Conservation (phyloP, 352 stramenopile genomes). For the Phytophthora pseudosyringae region DNA sequence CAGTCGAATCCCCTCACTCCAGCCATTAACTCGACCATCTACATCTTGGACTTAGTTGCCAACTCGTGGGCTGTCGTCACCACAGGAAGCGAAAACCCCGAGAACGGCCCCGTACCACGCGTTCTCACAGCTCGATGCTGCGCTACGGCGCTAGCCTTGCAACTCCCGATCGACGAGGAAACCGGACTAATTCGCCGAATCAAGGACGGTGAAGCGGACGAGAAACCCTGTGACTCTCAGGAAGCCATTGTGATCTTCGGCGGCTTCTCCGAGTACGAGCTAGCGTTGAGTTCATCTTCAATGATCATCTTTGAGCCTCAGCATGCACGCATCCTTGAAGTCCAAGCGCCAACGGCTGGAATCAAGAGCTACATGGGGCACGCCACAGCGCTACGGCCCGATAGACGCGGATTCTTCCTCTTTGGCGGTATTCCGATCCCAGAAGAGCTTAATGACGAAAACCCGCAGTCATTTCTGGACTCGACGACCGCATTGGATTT, state of each 20-base stretch:
- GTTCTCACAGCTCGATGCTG: slow-evolving; percentile 44
- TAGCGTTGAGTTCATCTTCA: slow-evolving; percentile 30
- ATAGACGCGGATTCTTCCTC: slow-evolving; percentile 60
- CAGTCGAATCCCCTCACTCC: background rate
- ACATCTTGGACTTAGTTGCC: slow-evolving; percentile 55
- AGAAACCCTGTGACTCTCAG: slow-evolving; percentile 23
- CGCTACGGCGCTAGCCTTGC: slow-evolving; percentile 36
- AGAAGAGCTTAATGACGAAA: slow-evolving; percentile 15
- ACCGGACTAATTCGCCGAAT: slow-evolving; percentile 28
- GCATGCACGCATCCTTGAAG: slow-evolving; percentile 32
- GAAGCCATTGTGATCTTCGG: slow-evolving; percentile 63
- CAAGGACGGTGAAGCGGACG: slow-evolving; percentile 23
- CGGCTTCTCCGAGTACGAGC: slow-evolving; percentile 47
- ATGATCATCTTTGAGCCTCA: slow-evolving; percentile 53
- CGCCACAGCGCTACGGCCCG: slow-evolving; percentile 37
- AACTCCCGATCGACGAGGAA: slow-evolving; percentile 38
- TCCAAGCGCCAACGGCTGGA: slow-evolving; percentile 40
- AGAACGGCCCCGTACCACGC: slow-evolving; percentile 2
- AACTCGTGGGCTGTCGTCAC: slow-evolving; percentile 54
- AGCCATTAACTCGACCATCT: slow-evolving; percentile 45
- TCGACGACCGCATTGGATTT: slow-evolving; percentile 60
- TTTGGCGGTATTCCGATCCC: slow-evolving; percentile 52
- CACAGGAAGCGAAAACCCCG: slow-evolving; percentile 7
- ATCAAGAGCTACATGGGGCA: slow-evolving; percentile 58
- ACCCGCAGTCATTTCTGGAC: slow-evolving; percentile 40